Evolutionary conservation across 2,329 filamentous ascomycete genomes (phyloP).

Genomic region (Sporothrix euskadiensis): DNA sequence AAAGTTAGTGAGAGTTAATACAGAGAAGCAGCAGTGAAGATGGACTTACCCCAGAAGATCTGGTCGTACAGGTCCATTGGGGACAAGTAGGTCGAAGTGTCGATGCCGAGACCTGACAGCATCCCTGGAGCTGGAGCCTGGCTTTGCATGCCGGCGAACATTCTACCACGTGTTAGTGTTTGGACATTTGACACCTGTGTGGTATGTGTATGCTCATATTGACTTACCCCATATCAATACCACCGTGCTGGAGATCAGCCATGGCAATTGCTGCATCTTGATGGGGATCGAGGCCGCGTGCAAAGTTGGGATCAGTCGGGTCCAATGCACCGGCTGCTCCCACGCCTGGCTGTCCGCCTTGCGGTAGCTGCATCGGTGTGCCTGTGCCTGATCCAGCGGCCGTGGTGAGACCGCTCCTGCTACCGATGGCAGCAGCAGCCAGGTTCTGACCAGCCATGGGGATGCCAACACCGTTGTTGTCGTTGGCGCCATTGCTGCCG

Average conservation of each 20-base stretch:
- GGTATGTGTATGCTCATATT: neutral
- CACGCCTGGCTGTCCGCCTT: constrained; percentile 34
- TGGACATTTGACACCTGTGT: neutral
- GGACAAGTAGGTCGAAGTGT: constrained; percentile 61
- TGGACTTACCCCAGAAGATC: constrained; percentile 64
- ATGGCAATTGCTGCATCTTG: constrained; percentile 65
- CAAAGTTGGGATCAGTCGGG: constrained; percentile 6
- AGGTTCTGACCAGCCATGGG: neutral
- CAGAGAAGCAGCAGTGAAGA: neutral
- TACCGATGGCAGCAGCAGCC: neutral
- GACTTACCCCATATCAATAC: constrained; percentile 31
- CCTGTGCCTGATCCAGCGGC: constrained; percentile 42
- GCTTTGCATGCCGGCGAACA: constrained; percentile 42
- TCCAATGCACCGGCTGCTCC: neutral
- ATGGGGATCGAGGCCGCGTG: constrained; percentile 50
- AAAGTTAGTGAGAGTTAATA: constrained; percentile 20
- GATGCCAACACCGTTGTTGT: neutral
- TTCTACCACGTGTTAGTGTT: neutral
- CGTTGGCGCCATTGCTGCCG: neutral
- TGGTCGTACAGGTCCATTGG: constrained; percentile 69
- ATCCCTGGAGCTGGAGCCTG: constrained; percentile 36
- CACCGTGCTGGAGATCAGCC: constrained; percentile 64
- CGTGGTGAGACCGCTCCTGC: neutral
- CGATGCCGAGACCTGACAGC: constrained; percentile 52
- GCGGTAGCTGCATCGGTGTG: constrained; percentile 44